These are phyloP conservation scores for Auxenochlorella protothecoides DNA, from an alignment of 139 green algal species.

Conservation along the genomic window DNA sequence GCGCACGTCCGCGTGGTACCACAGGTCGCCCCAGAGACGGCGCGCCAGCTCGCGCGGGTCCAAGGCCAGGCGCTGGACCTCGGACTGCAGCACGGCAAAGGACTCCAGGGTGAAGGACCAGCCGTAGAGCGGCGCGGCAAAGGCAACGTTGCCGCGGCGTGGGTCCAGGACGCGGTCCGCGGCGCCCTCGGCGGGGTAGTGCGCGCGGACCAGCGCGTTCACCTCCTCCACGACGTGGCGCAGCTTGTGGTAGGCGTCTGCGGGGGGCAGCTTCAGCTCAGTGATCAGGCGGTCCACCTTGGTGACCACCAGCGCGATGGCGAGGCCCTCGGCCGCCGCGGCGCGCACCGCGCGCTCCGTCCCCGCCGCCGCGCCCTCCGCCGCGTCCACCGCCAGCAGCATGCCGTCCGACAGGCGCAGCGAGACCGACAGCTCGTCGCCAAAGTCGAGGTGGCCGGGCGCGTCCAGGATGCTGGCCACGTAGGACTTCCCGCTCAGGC, in stretches of 20 bases:
- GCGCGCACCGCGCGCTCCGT: constrained; percentile 71
- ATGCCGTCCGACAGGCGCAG: constrained; percentile 74
- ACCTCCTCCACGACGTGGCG: constrained; percentile 93
- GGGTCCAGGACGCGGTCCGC: constrained; percentile 47
- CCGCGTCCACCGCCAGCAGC: constrained; percentile 88
- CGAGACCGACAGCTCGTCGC: constrained; percentile 83
- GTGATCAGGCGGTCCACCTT: constrained; percentile 87
- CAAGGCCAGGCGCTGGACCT: constrained; percentile 13
- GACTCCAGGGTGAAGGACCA: constrained; percentile 90
- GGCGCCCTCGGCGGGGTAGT: constrained; percentile 6
- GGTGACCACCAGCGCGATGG: constrained; percentile 80
- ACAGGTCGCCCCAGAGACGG: constrained; percentile 89
- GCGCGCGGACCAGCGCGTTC: constrained; percentile 50
- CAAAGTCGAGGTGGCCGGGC: constrained; percentile 95
- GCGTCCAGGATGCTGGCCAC: constrained; percentile 87
- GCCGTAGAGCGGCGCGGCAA: constrained; percentile 56
- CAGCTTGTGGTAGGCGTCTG: constrained; percentile 98
- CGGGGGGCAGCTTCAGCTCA: constrained; percentile 94
- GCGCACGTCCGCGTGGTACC: constrained; percentile 37
- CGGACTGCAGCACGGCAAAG: constrained; percentile 75
- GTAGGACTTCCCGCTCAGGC: constrained; percentile 69
- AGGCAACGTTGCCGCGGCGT: constrained; percentile 80
- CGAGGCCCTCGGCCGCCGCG: constrained; percentile 73
- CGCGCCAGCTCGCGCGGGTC: constrained; percentile 21
- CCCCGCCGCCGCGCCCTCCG: constrained; percentile 87